Evolutionary conservation across 2,329 filamentous ascomycete genomes (phyloP).

Genomic region (Phoma sp.): DNA sequence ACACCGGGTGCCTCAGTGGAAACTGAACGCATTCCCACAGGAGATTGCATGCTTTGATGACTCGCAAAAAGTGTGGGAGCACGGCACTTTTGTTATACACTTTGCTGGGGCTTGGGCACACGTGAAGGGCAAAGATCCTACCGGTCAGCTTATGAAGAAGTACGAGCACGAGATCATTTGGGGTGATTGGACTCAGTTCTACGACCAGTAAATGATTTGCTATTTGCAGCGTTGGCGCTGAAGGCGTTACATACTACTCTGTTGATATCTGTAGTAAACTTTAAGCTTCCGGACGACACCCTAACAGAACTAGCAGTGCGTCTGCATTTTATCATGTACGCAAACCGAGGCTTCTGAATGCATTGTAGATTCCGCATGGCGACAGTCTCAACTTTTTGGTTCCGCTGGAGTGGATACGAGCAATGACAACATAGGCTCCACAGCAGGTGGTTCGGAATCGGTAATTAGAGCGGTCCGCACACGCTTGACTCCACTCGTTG

Average conservation of each 20-base stretch:
- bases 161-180: conserved; percentile 45
- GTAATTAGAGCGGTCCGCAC: conserved; percentile 7
- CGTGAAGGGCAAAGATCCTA: conserved; percentile 48
- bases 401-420: too few relatives aligned
- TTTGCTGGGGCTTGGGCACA: conserved; percentile 54
- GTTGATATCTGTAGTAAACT: not conserved
- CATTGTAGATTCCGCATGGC: not conserved
- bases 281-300: not conserved
- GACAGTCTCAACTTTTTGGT: not conserved
- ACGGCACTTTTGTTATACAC: conserved; percentile 49
- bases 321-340: too few relatives aligned
- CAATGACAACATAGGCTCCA: conserved; percentile 15
- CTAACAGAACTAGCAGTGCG: too few relatives aligned
- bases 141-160: conserved; percentile 49
- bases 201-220: conserved; percentile 3
- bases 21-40: conserved; percentile 51
- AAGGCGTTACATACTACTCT: not conserved
- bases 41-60: conserved; percentile 52
- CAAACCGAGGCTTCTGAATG: not conserved
- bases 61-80: conserved; percentile 37
- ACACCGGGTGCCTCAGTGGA: conserved; percentile 46
- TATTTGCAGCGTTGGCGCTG: not conserved
- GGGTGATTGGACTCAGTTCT: conserved; percentile 45
- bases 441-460: conserved; percentile 6
- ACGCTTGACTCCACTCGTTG: conserved; percentile 4